Base-by-base conservation (phyloP, 176 grass and related monocot species). In the Avena eriantha region DNA sequence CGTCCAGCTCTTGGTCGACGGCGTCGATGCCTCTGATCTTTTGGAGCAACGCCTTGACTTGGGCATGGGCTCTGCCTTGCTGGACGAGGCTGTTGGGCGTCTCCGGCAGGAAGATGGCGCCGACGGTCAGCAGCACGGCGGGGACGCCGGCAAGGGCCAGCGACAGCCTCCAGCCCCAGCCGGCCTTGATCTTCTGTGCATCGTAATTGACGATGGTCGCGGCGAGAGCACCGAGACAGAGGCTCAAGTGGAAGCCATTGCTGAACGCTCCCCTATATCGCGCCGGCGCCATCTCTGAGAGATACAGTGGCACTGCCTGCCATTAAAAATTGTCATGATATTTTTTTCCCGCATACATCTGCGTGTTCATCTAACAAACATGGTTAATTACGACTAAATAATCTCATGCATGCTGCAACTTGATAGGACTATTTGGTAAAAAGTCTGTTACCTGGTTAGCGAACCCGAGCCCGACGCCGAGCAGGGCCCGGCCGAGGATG, bases 71-170 rank as follows among this genome's bases (percentile, higher is more conserved):
- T 1, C 56, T 77, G 23, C 82, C 86, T 7, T 78, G 82, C 34
- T 93, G 92, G 65, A 93, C 65, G 17, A 93, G 85, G 82, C 88
- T 93, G 82, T 84, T 90, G 0, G 88, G 92, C 7, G 88, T 88
- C 56, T 90, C 92, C 3, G 92, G 92, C 3, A 93, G 82, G 26
- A 90, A 78, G 64, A 91, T 4, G 51, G 88, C 73, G 12, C 88
- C 88, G 58, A 93, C 24, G 50, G 64, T 86, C 54, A 90, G 75
- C 18, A 93, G 17, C 39, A 34, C 51, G 50, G 88, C 88, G 3
- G 91, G 91, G 23, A 93, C 59, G 34, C 80, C 85, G n/a, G 87
- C 91, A 41, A 41, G 39, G 39, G 39, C 39, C 39, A 41, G 39
- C 39, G 39, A 41, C 1, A 41, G 39, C 39, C 39, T 41, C 39